Conservation (phyloP, 164 flowering plant species). For the Cinnamomum chago region DNA sequence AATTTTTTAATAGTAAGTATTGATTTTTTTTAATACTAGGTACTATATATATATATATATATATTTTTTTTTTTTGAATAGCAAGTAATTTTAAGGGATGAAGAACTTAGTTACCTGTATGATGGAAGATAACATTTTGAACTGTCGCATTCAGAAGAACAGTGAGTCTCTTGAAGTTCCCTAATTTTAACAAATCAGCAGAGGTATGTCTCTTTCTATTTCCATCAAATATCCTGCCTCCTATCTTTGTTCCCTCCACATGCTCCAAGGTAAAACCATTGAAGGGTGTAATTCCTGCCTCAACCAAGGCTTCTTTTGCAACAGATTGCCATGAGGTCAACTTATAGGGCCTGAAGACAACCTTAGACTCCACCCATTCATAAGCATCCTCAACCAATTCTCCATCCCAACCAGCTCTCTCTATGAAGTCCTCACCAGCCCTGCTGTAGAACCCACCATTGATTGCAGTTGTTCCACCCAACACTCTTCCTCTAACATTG, state of each 20-base stretch:
- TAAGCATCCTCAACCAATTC: constrained; percentile 29
- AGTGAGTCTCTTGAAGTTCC: constrained; percentile 11
- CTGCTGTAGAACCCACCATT: constrained; percentile 38
- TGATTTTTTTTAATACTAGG: no score
- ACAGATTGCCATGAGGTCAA: constrained; percentile 33
- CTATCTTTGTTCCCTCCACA: constrained; percentile 28
- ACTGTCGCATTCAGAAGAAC: constrained; percentile 23
- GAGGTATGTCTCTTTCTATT: constrained; percentile 21
- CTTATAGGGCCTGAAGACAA: constrained; percentile 25
- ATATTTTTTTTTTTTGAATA: no score
- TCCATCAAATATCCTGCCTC: constrained; percentile 5
- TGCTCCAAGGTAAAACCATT: constrained; percentile 43
- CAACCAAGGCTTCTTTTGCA: constrained; percentile 22
- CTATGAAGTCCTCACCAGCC: constrained; percentile 27
- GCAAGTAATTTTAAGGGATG: no score
- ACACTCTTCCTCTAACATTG: constrained; percentile 34
- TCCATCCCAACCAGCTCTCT: constrained; percentile 30
- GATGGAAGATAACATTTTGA: constrained; percentile 6
- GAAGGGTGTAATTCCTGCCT: constrained; percentile 31
- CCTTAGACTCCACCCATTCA: constrained; percentile 40
- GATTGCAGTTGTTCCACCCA: constrained; percentile 38
- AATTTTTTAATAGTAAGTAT: no score
- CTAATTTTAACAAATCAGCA: constrained; percentile 15
- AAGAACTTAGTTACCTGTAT: background rate
- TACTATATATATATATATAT: no score